phyloP scores from a whole-genome alignment of 805 yeast species.

The Saccharomycopsis olivae region DNA sequence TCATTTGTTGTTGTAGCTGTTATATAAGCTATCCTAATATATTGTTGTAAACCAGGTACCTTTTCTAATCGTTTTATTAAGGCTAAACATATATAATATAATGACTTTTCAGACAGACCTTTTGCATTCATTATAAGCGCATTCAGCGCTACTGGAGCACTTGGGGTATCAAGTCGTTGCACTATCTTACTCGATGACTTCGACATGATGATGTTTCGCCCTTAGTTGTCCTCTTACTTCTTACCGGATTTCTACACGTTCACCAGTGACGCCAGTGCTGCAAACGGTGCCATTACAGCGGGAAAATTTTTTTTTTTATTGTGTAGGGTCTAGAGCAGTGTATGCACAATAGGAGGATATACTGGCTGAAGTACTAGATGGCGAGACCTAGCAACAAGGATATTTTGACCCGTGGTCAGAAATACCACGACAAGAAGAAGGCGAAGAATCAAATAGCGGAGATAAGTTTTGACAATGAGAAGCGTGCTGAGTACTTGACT shows the following conservation, averaged over 20 bases:
- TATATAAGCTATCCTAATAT: conserved; percentile 49
- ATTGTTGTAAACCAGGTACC: conserved; percentile 61
- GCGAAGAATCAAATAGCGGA: conserved; percentile 56
- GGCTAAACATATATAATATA: conserved; percentile 54
- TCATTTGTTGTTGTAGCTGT: conserved; percentile 62
- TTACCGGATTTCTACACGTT: no score
- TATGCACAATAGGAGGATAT: no score
- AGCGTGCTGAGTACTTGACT: conserved; percentile 76
- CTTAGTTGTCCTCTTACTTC: no score
- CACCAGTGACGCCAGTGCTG: no score
- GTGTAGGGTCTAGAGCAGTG: no score
- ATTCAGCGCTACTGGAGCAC: conserved; percentile 37
- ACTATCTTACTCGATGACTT: conserved; percentile 11
- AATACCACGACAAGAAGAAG: conserved; percentile 56
- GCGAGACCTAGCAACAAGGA: conserved; percentile 48
- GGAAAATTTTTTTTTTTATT: no score
- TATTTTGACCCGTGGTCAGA: conserved; percentile 78
- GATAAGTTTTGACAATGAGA: conserved; percentile 71
- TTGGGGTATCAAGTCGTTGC: conserved; percentile 22
- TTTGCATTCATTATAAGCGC: conserved; percentile 49
- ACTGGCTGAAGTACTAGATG: no score
- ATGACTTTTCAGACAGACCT: conserved; percentile 53
- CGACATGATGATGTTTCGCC: conserved; percentile 1
- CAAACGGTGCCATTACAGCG: no score
- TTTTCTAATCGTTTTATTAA: conserved; percentile 45